Evolutionary conservation across 768 basidiomycete species (phyloP).

Genomic region (Tricholoma terreum): DNA sequence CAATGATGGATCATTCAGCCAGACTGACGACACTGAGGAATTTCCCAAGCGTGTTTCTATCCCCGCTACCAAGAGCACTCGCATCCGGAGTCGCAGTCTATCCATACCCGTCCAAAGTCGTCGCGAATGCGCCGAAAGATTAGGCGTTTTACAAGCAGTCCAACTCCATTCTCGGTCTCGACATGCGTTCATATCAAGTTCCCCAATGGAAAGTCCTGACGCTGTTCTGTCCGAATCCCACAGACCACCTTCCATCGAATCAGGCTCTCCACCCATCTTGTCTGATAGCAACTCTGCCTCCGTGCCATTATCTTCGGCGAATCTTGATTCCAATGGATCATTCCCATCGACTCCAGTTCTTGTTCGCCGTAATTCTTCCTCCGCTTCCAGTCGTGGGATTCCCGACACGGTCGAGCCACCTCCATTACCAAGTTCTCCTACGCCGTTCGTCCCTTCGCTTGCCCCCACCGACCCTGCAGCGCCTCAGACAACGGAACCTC

Average conservation of each 20-base stretch:
- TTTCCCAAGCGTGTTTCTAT: slow-evolving; percentile 27
- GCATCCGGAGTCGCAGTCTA: slow-evolving; percentile 60
- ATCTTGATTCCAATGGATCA: slow-evolving; percentile 18
- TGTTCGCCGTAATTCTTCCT: slow-evolving; percentile 12
- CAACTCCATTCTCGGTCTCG: slow-evolving; percentile 60
- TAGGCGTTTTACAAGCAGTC: slow-evolving; percentile 62
- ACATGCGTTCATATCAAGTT: slow-evolving; percentile 48
- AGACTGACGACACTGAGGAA: slow-evolving; percentile 63
- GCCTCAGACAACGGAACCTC: slow-evolving; percentile 16
- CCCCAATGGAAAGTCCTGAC: slow-evolving; percentile 9
- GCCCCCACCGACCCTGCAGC: slow-evolving; percentile 19
- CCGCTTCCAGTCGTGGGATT: slow-evolving; percentile 7
- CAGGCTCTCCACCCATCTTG: slow-evolving; percentile 28
- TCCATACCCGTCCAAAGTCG: slow-evolving; percentile 44
- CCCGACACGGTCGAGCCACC: slow-evolving; percentile 3
- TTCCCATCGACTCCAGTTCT: slow-evolving; percentile 15
- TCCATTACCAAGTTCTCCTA: slow-evolving; percentile 1
- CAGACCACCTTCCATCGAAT: slow-evolving; percentile 15
- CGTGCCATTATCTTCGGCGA: slow-evolving; percentile 23
- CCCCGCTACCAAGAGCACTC: slow-evolving; percentile 31
- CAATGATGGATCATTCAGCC: slow-evolving; percentile 44
- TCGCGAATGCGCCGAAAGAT: slow-evolving; percentile 37
- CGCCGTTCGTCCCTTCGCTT: slow-evolving; percentile 8
- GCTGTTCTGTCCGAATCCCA: slow-evolving; percentile 11
- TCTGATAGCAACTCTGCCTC: slow-evolving; percentile 50